Evolutionary conservation across 345 rosid genomes (phyloP), one percentile per base, ranked within the genome.

Genomic region (Odontarrhena argentea): DNA sequence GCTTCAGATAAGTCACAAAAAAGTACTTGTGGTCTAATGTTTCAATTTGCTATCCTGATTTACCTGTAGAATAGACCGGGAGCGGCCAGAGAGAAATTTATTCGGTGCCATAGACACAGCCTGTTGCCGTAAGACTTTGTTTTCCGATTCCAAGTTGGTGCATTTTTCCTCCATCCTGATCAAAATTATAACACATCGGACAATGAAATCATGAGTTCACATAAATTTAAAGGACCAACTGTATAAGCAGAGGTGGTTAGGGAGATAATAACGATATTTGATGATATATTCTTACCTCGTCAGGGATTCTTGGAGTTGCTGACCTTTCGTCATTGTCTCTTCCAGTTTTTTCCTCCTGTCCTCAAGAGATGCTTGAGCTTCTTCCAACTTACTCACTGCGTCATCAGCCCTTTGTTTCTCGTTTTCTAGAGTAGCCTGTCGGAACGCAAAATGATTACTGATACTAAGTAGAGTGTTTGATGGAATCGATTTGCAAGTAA

Each of bases 91-190:
- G 61, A 92, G 89, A 80, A 87, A 87, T 74, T 86, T 89, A 56
- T 83, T 92, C n/a, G 98, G 95, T 67, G 98, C 85, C 86, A 92
- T 83, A 28, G 96, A 86, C 60, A 92, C 89, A 55, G 96, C 96
- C 74, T 92, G 98, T 70, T 92, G 98, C 45, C 96, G 79, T 45
- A 92, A 81, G 25, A 92, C 98, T 87, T 86, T 82, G 68, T 89
- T 89, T 79, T 89, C 98, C 10, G 98, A 92, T 76, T 87, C 96
- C 67, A 87, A 65, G 70, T 92, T 92, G 38, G 69, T 56, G 49
- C 88, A 81, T 78, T 87, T 92, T 80, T 92, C 98, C 76, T 92
- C 98, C 71, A 84, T 76, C 80, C 98, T 92, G 65, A 63, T 76
- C 76, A 74, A 63, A 5, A 38, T 49, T 51, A 62, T 36, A 60